Evolutionary conservation across 1,139 yeast genomes (phyloP).

Genomic region (Yamadazyma aaseri): DNA sequence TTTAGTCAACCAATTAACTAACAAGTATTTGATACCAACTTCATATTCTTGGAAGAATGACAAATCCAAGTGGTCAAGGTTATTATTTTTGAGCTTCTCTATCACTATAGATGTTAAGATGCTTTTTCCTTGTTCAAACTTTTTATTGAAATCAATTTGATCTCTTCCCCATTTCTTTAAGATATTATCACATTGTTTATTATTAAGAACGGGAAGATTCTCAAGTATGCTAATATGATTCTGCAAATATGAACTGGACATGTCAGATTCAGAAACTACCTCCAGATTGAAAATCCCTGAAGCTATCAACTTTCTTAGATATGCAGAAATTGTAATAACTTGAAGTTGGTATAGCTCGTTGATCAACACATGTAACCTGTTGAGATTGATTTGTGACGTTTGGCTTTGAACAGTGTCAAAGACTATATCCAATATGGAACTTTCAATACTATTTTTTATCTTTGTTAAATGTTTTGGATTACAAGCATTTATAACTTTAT

Average conservation of each 20-base stretch:
- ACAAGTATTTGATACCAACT: constrained; percentile 43
- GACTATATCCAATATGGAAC: constrained; percentile 47
- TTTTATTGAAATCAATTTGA: constrained; percentile 32
- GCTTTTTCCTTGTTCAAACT: constrained; percentile 30
- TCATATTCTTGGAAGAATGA: constrained; percentile 11
- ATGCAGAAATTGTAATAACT: constrained; percentile 61
- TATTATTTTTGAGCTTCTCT: constrained; percentile 20
- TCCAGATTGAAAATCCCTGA: constrained; percentile 71
- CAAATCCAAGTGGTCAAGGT: constrained; percentile 11
- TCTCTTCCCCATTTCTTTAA: constrained; percentile 38
- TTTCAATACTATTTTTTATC: constrained; percentile 46
- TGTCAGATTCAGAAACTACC: constrained; percentile 18
- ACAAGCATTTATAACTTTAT: constrained; percentile 27
- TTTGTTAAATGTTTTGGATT: constrained; percentile 24
- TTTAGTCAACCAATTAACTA: constrained; percentile 44
- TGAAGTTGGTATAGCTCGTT: constrained; percentile 54
- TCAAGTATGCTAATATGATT: constrained; percentile 51
- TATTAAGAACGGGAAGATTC: constrained; percentile 53
- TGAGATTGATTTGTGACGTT: constrained; percentile 19
- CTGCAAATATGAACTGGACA: constrained; percentile 24
- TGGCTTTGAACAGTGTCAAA: constrained; percentile 28
- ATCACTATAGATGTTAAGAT: constrained; percentile 25
- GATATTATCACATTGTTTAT: constrained; percentile 51
- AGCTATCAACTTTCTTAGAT: constrained; percentile 75
- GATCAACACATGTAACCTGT: constrained; percentile 49